Evolutionary conservation across 177 flowering plant species (phyloP).

Genomic region (Vitis hybrid): DNA sequence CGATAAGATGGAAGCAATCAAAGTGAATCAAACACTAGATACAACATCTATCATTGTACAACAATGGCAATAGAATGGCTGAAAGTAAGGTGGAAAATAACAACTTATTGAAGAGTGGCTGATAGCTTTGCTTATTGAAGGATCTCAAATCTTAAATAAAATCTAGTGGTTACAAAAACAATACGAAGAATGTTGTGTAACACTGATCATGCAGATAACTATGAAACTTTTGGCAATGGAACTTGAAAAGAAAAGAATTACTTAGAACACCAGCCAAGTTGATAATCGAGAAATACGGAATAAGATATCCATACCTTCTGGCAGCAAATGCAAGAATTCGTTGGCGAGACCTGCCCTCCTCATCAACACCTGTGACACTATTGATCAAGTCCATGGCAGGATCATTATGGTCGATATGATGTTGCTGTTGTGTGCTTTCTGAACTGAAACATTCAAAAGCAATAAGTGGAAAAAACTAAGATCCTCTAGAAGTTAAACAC

Average conservation of each 20-base stretch:
- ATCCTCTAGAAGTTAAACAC: neutral
- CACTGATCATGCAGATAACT: neutral
- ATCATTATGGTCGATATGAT: conserved; percentile 48
- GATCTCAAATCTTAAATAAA: neutral
- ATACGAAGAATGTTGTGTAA: neutral
- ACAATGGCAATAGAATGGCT: neutral
- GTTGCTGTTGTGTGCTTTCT: conserved; percentile 41
- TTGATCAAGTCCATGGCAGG: conserved; percentile 88
- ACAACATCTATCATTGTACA: neutral
- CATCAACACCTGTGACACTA: conserved; percentile 86
- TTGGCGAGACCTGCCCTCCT: conserved; percentile 95
- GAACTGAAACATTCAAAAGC: conserved; percentile 39
- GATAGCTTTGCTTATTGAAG: neutral
- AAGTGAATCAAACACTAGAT: no score
- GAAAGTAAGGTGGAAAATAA: neutral
- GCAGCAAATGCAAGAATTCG: conserved; percentile 96
- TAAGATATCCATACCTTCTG: conserved; percentile 46
- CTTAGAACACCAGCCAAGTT: neutral
- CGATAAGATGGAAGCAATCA: no score
- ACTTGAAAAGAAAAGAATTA: neutral
- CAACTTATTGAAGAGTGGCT: neutral
- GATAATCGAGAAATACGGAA: neutral
- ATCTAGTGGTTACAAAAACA: neutral
- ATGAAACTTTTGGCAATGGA: neutral
- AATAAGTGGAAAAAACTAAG: neutral